Percentiles rank a stretch among this genome's conserved stretches.
Conservation (phyloP, 768 basidiomycete species). For the Dendrothele bispora region DNA sequence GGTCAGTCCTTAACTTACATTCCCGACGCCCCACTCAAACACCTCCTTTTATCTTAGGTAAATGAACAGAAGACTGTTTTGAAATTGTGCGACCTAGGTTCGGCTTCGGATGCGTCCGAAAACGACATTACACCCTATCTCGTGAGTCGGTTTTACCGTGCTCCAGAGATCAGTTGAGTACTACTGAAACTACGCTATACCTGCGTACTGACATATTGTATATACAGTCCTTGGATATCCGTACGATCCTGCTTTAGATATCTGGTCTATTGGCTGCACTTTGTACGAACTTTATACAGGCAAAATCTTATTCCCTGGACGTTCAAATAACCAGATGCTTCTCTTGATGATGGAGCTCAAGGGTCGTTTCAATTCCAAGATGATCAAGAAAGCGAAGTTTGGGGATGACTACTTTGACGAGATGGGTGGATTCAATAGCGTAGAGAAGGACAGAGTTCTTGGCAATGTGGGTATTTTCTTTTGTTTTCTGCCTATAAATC, state of each 20-base stretch:
- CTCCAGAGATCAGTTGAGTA: conserved; percentile 93
- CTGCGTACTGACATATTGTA: conserved; percentile 14
- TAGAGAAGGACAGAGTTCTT: conserved; percentile 83
- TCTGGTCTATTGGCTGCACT: conserved; percentile 98
- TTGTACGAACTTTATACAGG: conserved; percentile 95
- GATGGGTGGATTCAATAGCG: conserved; percentile 79
- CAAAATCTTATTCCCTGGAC: conserved; percentile 96
- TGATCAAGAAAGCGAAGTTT: conserved; percentile 94
- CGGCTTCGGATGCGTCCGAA: conserved; percentile 91
- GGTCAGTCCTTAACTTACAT: conserved; percentile 43
- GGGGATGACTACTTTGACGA: conserved; percentile 94
- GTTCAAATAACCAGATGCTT: conserved; percentile 97
- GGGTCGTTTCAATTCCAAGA: conserved; percentile 88
- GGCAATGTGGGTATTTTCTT: conserved; percentile 62
- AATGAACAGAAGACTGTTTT: conserved; percentile 92
- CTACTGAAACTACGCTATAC: conserved; percentile 7
- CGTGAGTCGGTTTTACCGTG: conserved; percentile 95
- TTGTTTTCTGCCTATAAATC: conserved; percentile 7
- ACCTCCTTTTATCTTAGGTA: conserved; percentile 52
- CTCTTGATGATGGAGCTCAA: conserved; percentile 97
- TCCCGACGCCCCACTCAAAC: conserved; percentile 2
- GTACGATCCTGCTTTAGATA: conserved; percentile 90
- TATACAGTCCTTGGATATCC: conserved; percentile 86
- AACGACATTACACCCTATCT: conserved; percentile 98
- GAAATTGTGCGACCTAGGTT: conserved; percentile 97